Percentiles rank a stretch among this genome's conserved stretches.
Evolutionary conservation across 805 yeast species (phyloP).

Genomic region (Ogataea zsoltii): DNA sequence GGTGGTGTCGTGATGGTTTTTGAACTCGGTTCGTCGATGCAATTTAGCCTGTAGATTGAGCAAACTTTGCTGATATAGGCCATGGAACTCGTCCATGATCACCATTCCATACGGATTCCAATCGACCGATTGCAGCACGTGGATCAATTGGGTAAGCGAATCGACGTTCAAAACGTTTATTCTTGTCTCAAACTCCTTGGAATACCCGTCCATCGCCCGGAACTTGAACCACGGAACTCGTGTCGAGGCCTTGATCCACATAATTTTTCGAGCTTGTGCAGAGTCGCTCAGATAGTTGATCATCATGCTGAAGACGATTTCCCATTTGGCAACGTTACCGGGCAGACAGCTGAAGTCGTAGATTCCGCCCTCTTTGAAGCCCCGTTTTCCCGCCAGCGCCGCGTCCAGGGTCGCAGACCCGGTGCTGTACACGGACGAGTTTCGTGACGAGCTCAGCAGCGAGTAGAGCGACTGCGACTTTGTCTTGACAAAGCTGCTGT

Average conservation of each 20-base stretch:
- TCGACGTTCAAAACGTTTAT: slow-evolving; percentile 20
- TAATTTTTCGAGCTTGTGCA: slow-evolving; percentile 9
- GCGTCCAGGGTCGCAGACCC: slow-evolving; percentile 25
- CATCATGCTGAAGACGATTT: slow-evolving; percentile 24
- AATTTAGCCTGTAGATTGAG: slow-evolving; percentile 10
- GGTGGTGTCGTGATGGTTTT: slow-evolving; percentile 4
- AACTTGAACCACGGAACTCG: slow-evolving; percentile 31
- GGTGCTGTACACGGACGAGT: slow-evolving; percentile 10
- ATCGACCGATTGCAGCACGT: slow-evolving; percentile 20
- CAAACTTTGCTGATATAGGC: slow-evolving; percentile 21
- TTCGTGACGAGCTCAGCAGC: slow-evolving; percentile 6
- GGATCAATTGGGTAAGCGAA: slow-evolving; percentile 25
- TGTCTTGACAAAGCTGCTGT: background rate
- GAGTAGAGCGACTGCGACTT: slow-evolving; percentile 14
- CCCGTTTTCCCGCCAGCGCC: slow-evolving; percentile 21
- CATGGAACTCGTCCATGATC: slow-evolving; percentile 32
- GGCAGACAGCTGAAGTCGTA: slow-evolving; percentile 32
- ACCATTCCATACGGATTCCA: slow-evolving; percentile 24
- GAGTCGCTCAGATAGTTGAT: slow-evolving; percentile 8
- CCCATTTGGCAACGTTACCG: slow-evolving; percentile 32
- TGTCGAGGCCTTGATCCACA: slow-evolving; percentile 16
- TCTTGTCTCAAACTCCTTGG: background rate
- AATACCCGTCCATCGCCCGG: slow-evolving; percentile 8
- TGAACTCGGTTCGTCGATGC: slow-evolving; percentile 2
- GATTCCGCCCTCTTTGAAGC: slow-evolving; percentile 24